Evolutionary conservation across 1,284 basidiomycete species (phyloP).

Genomic region (Microbotryum violaceum): DNA sequence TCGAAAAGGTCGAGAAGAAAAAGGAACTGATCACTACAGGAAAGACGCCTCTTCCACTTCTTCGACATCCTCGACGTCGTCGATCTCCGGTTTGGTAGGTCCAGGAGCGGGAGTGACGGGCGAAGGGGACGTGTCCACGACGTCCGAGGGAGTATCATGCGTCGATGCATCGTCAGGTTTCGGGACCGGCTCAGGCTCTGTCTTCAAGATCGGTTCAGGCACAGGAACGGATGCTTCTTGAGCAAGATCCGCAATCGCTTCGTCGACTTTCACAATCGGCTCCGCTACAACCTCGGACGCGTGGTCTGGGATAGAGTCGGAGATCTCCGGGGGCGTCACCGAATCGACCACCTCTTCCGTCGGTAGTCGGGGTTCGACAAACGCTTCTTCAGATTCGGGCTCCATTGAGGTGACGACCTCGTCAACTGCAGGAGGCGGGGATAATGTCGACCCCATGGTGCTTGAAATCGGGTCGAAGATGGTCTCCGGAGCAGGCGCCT

Average conservation of each 20-base stretch:
- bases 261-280: too few relatives aligned
- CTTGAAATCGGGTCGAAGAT: too few relatives aligned
- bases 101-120: neutral
- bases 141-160: neutral
- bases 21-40: neutral
- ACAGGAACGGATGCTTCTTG: neutral
- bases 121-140: neutral
- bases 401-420: too few relatives aligned
- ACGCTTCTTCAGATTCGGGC: too few relatives aligned
- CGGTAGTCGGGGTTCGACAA: too few relatives aligned
- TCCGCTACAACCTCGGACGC: neutral
- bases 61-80: neutral
- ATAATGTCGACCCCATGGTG: too few relatives aligned
- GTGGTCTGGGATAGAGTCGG: neutral
- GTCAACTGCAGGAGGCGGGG: too few relatives aligned
- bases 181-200: neutral
- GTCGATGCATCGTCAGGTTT: neutral
- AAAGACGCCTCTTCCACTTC: conserved; percentile 1
- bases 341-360: too few relatives aligned
- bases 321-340: too few relatives aligned
- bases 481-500: too few relatives aligned
- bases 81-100: neutral
- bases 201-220: neutral
- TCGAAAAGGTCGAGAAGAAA: too few relatives aligned
- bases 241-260: neutral